Evolutionary conservation across 2,329 filamentous ascomycete species (phyloP), one percentile per base, ranked within the genome.

Genomic region (Venturia oleaginea): DNA sequence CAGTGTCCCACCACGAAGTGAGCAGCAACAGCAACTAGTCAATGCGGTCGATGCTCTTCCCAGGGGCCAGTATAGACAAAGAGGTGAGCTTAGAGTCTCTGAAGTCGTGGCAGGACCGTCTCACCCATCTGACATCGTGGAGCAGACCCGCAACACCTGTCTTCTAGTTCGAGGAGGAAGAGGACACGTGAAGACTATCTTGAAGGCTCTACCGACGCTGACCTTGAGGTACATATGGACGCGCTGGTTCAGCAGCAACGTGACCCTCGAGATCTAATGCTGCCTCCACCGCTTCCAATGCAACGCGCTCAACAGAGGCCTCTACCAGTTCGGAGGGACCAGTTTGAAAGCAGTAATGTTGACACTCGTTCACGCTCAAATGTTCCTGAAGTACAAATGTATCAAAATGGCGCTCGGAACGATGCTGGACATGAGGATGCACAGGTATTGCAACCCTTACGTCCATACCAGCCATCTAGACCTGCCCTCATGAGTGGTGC

Each of bases 281-380:
- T 61, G 27, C 69, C 8, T 67, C 71, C 63, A 34, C 63, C 40
- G 48, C 55, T 60, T 32, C 51, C 63, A 37, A 32, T 13, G 37
- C 30, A 34, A 61, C n/a, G 24, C 6, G 46, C 43, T 15, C 15
- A 27, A 27, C 30, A 30, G 22, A 51, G 22, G 32, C 5, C 22
- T 59, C 15, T 42, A 3, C 30, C 51, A 59, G 17, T 10, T 19
- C 30, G 34, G 8, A 57, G 19, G 11, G 27, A 57, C 3, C n/a
- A 38, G 1, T 51, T 30, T 22, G 40, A 55, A 19, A 27, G 27
- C 48, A 51, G 38, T 37, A 51, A 17, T 3, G 6, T 42, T 11
- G 24, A 40, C 27, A 13, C 37, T 15, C 32, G 15, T 40, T 24
- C 24, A 32, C n/a, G 34, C n/a, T 19, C 19, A 59, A 19, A 30